These are phyloP conservation scores for Hypoxylon sp. DNA, from an alignment of 2,329 filamentous ascomycete species.

Conservation along the genomic window DNA sequence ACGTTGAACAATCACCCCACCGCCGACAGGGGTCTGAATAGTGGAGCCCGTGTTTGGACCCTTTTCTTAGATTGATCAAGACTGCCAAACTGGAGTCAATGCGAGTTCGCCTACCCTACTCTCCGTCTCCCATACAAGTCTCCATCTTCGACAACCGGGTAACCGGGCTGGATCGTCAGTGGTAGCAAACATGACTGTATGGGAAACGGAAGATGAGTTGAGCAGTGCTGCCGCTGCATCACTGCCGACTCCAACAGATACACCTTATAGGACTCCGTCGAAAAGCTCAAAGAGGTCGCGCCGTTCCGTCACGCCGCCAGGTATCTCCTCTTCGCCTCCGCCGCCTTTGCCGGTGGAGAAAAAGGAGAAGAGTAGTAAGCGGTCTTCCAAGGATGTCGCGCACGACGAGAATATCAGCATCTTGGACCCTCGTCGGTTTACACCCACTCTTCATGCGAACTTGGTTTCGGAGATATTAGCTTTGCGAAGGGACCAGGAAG, in stretches of 20 bases:
- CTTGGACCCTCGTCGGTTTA: conserved; percentile 92
- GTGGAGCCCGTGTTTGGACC: conserved; percentile 42
- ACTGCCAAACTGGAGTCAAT: conserved; percentile 35
- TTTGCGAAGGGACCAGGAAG: conserved; percentile 89
- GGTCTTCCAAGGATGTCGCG: conserved; percentile 71
- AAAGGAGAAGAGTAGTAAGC: conserved; percentile 63
- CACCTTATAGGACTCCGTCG: conserved; percentile 81
- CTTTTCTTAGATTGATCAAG: conserved; percentile 43
- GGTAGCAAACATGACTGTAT: conserved; percentile 64
- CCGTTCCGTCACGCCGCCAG: conserved; percentile 76
- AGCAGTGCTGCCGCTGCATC: conserved; percentile 69
- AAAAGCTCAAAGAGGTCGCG: conserved; percentile 73
- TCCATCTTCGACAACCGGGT: conserved; percentile 36
- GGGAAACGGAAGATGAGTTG: conserved; percentile 76
- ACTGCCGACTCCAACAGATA: conserved; percentile 79
- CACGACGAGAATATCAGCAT: conserved; percentile 80
- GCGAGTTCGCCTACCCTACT: conserved; percentile 30
- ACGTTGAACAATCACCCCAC: conserved; percentile 41
- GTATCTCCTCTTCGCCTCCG: conserved; percentile 71
- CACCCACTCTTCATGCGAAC: conserved; percentile 93
- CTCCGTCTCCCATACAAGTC: conserved; percentile 35
- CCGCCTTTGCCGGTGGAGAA: conserved; percentile 62
- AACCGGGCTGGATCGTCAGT: conserved; percentile 31
- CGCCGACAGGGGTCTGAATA: conserved; percentile 42
- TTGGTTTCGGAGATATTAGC: conserved; percentile 94